Evolutionary conservation across 176 grass and related monocot species (phyloP), one percentile per base, ranked within the genome.

Genomic region (Paspalum vaginatum): DNA sequence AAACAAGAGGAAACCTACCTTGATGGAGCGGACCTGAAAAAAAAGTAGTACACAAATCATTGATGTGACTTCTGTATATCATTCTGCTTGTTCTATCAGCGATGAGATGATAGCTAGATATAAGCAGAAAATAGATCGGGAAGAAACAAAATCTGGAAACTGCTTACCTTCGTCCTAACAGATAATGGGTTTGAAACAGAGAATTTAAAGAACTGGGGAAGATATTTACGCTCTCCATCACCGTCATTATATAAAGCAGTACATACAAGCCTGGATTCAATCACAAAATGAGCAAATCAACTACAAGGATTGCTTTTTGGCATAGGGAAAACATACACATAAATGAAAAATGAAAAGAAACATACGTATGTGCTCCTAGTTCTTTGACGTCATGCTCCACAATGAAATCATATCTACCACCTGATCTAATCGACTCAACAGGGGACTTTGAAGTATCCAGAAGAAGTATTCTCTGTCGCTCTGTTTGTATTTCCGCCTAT

Each of bases 331-430:
- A 75, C 49, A 54, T 44, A 38, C 0, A 47, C 4, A 74, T 43
- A 71, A 75, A 78, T 54, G 1, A 20, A 75, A 75, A 59, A 80
- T 8, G 45, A 72, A 58, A 80, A 89, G 51, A 60, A 82, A 72
- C 49, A 42, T 91, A 99, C 96, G 96, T 95, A 75, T 99, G 96
- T 56, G 86, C 79, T 68, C 93, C 92, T 55, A 95, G 74, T 90
- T 99, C 96, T 87, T 99, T 95, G 82, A 99, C 90, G 91, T 99
- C 96, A 82, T 99, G 92, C 80, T 99, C 96, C 68, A 99, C 96
- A 52, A 95, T 93, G 77, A 99, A 99, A 78, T 99, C 92, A 83
- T 93, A 95, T 95, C 96, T 91, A 80, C 96, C 96, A 22, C 92
- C 92, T 37, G 96, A 88, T 78, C 96, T 87, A 84, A 99, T 99